These are phyloP conservation scores for Madurella mycetomatis DNA, from an alignment of 2,329 filamentous ascomycete species.

Conservation along the genomic window DNA sequence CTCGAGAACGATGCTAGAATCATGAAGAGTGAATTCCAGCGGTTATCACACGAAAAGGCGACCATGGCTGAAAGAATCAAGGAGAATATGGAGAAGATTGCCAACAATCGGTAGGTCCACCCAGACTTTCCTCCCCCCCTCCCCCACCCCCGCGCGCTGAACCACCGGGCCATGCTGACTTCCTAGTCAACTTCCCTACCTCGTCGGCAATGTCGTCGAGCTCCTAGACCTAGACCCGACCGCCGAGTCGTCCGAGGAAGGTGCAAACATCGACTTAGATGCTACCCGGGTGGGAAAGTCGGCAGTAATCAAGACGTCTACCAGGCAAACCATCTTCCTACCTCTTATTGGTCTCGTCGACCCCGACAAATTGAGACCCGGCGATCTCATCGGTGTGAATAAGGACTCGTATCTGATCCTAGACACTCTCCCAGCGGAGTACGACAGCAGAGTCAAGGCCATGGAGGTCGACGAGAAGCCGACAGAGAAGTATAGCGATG, in stretches of 20 bases:
- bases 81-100: constrained; percentile 98
- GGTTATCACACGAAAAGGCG: constrained; percentile 89
- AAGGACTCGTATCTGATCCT: constrained; percentile 98
- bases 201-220: constrained; percentile 97
- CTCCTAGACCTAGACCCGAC: constrained; percentile 94
- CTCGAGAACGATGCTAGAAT: constrained; percentile 97
- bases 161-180: background rate
- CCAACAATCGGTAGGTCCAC: constrained; percentile 80
- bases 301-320: constrained; percentile 98
- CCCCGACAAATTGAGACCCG: constrained; percentile 89
- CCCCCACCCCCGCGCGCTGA: background rate
- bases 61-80: constrained; percentile 99
- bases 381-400: constrained; percentile 95
- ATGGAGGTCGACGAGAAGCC: constrained; percentile 99
- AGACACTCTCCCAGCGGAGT: constrained; percentile 94
- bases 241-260: constrained; percentile 92
- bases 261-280: constrained; percentile 96
- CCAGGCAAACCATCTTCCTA: constrained; percentile 95
- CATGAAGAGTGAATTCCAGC: constrained; percentile 96
- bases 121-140: no score
- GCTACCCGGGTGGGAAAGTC: constrained; percentile 96
- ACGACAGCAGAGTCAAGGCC: constrained; percentile 97
- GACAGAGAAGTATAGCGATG: constrained; percentile 97
- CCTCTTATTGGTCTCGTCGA: constrained; percentile 96
- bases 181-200: constrained; percentile 86